Conservation (phyloP, 257 asterid genomes). For the Petunia secreta region DNA sequence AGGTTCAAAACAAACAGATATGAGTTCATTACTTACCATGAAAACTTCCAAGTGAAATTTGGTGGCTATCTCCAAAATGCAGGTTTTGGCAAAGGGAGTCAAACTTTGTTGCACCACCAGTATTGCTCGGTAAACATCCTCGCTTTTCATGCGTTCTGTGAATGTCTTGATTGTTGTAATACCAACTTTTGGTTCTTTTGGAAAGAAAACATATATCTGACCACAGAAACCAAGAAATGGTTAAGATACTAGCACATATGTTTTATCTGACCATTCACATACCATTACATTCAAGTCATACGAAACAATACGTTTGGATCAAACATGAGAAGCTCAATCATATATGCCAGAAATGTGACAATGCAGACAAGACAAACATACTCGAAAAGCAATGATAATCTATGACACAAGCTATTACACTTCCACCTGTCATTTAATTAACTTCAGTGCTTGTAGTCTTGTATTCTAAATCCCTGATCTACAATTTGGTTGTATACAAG, state of each 20-base stretch:
- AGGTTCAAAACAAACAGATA: too few species aligned
- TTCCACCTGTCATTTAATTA: too few species aligned
- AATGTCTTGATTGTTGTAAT: conserved; percentile 73
- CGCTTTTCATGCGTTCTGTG: conserved; percentile 69
- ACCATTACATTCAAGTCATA: background rate
- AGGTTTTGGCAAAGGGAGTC: conserved; percentile 68
- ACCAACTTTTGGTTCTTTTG: conserved; percentile 79
- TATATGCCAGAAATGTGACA: too few species aligned
- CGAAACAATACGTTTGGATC: background rate
- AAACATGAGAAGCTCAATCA: background rate
- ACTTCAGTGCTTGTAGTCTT: too few species aligned
- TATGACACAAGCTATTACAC: too few species aligned
- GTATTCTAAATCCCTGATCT: too few species aligned
- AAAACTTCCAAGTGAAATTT: conserved; percentile 79
- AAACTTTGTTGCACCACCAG: conserved; percentile 78
- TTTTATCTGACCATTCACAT: background rate
- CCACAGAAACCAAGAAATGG: background rate
- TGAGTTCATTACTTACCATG: conserved; percentile 48
- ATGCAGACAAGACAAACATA: too few species aligned
- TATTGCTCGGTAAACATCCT: conserved; percentile 66
- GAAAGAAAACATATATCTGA: conserved; percentile 88
- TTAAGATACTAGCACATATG: background rate
- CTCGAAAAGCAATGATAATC: too few species aligned
- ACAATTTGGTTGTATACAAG: too few species aligned
- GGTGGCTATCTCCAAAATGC: conserved; percentile 68